Conservation (phyloP, 371 early-diverging fungal species). For the Polyrhizophydium stewartii region DNA sequence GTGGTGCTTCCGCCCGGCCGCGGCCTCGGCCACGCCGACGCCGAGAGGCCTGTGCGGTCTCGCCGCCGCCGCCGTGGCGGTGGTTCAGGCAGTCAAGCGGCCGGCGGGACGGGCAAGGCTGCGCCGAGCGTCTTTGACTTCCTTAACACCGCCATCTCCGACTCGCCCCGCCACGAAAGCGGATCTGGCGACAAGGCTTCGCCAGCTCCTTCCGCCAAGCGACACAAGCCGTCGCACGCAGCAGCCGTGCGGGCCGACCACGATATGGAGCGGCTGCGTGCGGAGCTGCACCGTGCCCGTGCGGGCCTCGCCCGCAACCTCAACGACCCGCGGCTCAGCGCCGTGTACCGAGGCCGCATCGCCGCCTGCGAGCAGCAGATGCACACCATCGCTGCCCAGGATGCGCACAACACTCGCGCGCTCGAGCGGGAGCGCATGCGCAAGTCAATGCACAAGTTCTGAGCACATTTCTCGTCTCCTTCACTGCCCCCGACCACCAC, state of each 20-base stretch:
- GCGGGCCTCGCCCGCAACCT: background rate
- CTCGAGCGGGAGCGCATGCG: background rate
- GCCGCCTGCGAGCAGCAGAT: background rate
- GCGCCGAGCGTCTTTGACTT: no score
- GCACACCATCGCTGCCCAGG: background rate
- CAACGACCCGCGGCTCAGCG: background rate
- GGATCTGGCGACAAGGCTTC: no score
- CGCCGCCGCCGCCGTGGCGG: no score
- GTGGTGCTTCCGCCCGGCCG: constrained; percentile 72
- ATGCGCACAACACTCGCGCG: background rate
- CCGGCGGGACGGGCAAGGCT: no score
- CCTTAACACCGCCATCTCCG: no score
- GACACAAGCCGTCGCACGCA: background rate
- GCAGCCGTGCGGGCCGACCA: background rate
- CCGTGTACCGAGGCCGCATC: background rate
- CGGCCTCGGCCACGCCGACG: constrained; percentile 75
- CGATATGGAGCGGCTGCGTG: background rate
- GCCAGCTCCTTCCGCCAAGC: no score
- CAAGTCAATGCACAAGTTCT: no score
- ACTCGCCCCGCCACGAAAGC: no score
- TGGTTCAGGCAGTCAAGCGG: no score
- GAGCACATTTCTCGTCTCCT: no score
- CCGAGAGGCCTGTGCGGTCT: no score
- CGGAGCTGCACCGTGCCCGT: background rate
- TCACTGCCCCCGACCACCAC: no score